phyloP scores from a whole-genome alignment of 345 rosid genomes.

The Crucihimalaya himalaica region DNA sequence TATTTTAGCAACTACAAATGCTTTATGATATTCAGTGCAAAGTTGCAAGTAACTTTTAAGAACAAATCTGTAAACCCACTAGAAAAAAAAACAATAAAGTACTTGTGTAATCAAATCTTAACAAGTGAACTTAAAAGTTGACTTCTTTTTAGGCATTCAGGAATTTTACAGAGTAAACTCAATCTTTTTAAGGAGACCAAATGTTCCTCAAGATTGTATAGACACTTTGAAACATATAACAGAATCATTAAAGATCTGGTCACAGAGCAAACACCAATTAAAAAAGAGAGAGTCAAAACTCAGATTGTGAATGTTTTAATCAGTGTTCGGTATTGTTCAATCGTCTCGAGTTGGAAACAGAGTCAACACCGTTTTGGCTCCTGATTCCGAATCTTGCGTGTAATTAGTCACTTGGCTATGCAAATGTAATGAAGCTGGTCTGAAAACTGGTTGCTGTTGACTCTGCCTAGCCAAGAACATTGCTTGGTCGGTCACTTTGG shows the following conservation, averaged over 20 bases:
- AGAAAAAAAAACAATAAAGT: background rate
- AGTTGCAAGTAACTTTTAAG: conserved; percentile 12
- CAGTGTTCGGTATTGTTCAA: conserved; percentile 24
- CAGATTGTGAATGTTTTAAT: background rate
- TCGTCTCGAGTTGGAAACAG: conserved; percentile 88
- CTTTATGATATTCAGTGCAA: conserved; percentile 8
- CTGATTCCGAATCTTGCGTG: conserved; percentile 66
- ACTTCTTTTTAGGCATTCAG: background rate
- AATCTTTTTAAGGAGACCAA: background rate
- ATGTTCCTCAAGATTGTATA: background rate
- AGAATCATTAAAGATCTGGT: conserved; percentile 17
- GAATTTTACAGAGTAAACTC: conserved; percentile 25
- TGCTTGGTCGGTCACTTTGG: conserved; percentile 46
- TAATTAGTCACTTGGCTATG: conserved; percentile 43
- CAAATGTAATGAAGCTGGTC: conserved; percentile 52
- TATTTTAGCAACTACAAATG: background rate
- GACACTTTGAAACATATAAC: background rate
- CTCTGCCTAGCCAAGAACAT: conserved; percentile 38
- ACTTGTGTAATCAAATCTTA: conserved; percentile 16
- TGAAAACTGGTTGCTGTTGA: conserved; percentile 48
- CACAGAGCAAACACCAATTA: conserved; percentile 16
- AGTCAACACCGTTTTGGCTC: conserved; percentile 76
- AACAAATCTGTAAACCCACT: background rate
- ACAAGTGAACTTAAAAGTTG: conserved; percentile 19
- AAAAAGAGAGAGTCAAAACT: background rate